These are phyloP conservation scores for Tylopilus subfusipes DNA, from an alignment of 768 basidiomycete genomes.

Conservation along the genomic window DNA sequence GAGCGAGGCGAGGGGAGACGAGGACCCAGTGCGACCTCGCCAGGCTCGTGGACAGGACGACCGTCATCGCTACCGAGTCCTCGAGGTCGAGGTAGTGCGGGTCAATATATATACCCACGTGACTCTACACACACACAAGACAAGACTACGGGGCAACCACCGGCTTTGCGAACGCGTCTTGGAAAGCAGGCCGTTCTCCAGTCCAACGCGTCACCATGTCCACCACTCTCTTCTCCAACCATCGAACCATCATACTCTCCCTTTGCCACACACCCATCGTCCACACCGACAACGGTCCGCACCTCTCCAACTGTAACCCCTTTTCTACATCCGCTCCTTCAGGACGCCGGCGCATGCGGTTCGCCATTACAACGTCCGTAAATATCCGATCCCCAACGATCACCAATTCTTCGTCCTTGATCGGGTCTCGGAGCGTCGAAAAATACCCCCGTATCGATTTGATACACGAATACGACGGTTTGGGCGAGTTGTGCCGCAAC, in stretches of 20 bases:
- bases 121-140: too few relatives aligned
- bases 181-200: not conserved
- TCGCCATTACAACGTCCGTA: constrained; percentile 86
- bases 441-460: constrained; percentile 73
- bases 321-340: not conserved
- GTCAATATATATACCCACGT: not conserved
- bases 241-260: constrained; percentile 61
- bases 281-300: constrained; percentile 64
- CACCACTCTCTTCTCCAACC: constrained; percentile 53
- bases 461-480: constrained; percentile 81
- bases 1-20: not conserved
- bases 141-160: too few relatives aligned
- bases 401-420: constrained; percentile 63
- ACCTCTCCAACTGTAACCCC: not conserved
- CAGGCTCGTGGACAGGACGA: not conserved
- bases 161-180: not conserved
- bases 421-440: constrained; percentile 48
- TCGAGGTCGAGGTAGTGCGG: not conserved
- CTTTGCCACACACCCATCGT: constrained; percentile 67
- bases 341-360: constrained; percentile 49
- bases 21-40: not conserved
- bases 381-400: constrained; percentile 91
- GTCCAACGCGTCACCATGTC: constrained; percentile 42
- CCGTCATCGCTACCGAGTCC: not conserved
- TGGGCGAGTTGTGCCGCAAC: constrained; percentile 68